phyloP scores from a whole-genome alignment of 2,329 filamentous ascomycete species.

The Decorospora gaudefroyi region DNA sequence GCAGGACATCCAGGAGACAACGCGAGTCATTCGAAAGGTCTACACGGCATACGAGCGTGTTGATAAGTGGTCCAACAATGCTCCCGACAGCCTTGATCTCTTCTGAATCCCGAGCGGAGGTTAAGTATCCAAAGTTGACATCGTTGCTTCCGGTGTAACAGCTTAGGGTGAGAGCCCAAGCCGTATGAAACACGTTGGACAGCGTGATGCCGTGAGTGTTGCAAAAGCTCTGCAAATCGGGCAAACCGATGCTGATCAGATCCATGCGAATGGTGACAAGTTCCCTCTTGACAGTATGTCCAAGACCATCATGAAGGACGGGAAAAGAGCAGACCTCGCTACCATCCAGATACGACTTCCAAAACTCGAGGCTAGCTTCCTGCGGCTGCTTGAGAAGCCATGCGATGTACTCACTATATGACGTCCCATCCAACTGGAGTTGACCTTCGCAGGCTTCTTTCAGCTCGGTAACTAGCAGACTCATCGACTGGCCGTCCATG shows the following conservation, averaged over 20 bases:
- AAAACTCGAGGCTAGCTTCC: conserved; percentile 37
- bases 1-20: conserved; percentile 47
- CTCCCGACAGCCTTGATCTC: conserved; percentile 48
- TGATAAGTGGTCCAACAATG: conserved; percentile 55
- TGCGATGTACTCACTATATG: conserved; percentile 42
- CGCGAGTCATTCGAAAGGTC: conserved; percentile 38
- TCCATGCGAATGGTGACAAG: conserved; percentile 38
- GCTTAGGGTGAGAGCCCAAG: conserved; percentile 49
- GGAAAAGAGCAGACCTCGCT: conserved; percentile 44
- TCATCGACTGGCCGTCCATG: conserved; percentile 46
- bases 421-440: conserved; percentile 30
- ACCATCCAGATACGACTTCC: conserved; percentile 38
- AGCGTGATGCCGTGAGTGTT: conserved; percentile 53
- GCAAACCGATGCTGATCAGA: conserved; percentile 32
- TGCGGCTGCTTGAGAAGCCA: conserved; percentile 34
- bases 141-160: conserved; percentile 45
- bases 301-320: conserved; percentile 31
- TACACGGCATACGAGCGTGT: conserved; percentile 53
- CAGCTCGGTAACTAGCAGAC: conserved; percentile 37
- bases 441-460: conserved; percentile 32
- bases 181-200: conserved; percentile 52
- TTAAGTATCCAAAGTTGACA: conserved; percentile 54
- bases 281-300: conserved; percentile 20
- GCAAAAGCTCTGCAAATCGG: conserved; percentile 46
- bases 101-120: conserved; percentile 48